phyloP scores from a whole-genome alignment of 1,284 basidiomycete genomes.

The Anthracocystis panici-leucophaei region DNA sequence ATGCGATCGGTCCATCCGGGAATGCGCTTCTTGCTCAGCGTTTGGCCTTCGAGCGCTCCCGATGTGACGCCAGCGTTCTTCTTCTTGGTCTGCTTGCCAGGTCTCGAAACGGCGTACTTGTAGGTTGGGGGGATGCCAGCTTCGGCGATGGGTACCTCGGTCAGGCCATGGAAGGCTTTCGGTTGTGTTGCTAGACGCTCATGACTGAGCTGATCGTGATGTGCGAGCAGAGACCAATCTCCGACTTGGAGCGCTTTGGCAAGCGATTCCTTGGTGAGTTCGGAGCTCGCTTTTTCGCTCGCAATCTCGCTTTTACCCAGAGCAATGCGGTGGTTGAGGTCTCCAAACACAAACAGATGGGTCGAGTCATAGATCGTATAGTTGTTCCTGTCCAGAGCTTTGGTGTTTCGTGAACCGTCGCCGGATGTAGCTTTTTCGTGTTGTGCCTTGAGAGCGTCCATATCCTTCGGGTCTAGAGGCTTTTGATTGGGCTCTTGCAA shows the following conservation, averaged over 20 bases:
- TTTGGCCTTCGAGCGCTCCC: conserved; percentile 32
- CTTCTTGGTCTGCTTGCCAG: conserved; percentile 36
- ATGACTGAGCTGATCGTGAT: conserved; percentile 63
- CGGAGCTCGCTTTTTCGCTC: conserved; percentile 16
- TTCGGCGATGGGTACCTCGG: conserved; percentile 50
- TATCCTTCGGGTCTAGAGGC: conserved; percentile 27
- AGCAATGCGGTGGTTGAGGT: conserved; percentile 69
- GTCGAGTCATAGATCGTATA: conserved; percentile 68
- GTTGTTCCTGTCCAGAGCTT: conserved; percentile 55
- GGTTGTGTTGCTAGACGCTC: conserved; percentile 40
- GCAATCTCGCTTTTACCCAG: conserved; percentile 44
- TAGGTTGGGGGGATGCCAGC: conserved; percentile 64
- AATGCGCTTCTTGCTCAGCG: conserved; percentile 77
- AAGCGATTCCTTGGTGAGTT: conserved; percentile 43
- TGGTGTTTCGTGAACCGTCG: conserved; percentile 75
- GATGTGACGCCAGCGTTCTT: conserved; percentile 43
- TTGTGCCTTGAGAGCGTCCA: conserved; percentile 68
- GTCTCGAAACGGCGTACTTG: conserved; percentile 61
- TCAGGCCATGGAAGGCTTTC: conserved; percentile 62
- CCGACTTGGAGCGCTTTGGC: conserved; percentile 38
- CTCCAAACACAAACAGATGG: conserved; percentile 69
- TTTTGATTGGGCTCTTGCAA: conserved; percentile 32
- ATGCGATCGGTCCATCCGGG: conserved; percentile 97
- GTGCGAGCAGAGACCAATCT: conserved; percentile 56
- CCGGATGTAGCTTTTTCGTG: conserved; percentile 71